Evolutionary conservation across 352 stramenopile genomes (phyloP).

Genomic region (Peronosclerospora sorghi): DNA sequence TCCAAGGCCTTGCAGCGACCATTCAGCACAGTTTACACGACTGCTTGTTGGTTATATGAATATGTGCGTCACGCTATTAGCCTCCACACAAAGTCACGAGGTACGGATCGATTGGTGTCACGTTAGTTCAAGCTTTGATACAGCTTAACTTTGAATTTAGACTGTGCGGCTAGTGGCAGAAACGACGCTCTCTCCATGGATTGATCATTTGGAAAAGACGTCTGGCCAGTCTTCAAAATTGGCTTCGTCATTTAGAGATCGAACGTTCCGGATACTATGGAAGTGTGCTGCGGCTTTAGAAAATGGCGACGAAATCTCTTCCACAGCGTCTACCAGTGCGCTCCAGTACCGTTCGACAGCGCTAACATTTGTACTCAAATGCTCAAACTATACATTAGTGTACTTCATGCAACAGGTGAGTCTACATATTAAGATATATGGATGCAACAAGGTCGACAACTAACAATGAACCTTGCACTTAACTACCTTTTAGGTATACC

Average conservation of each 20-base stretch:
- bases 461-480: no score
- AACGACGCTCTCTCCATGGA: constrained; percentile 32
- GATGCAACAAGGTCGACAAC: no score
- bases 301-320: constrained; percentile 5
- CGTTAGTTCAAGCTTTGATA: background rate
- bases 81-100: constrained; percentile 19
- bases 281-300: constrained; percentile 41
- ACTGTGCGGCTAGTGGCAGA: constrained; percentile 13
- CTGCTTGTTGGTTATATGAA: constrained; percentile 39
- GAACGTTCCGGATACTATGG: constrained; percentile 59
- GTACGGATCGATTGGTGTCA: constrained; percentile 5
- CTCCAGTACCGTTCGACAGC: constrained; percentile 36
- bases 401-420: constrained; percentile 57
- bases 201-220: constrained; percentile 31
- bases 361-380: constrained; percentile 55
- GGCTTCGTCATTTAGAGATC: constrained; percentile 45
- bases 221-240: constrained; percentile 41
- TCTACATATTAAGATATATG: background rate
- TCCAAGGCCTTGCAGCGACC: constrained; percentile 23
- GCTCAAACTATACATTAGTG: constrained; percentile 39
- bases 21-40: constrained; percentile 35
- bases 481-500: constrained; percentile 34
- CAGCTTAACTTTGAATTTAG: constrained; percentile 12
- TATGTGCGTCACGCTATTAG: constrained; percentile 27
- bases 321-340: constrained; percentile 8